phyloP scores from a whole-genome alignment of 768 basidiomycete species.

The Lentinula lateritia region DNA sequence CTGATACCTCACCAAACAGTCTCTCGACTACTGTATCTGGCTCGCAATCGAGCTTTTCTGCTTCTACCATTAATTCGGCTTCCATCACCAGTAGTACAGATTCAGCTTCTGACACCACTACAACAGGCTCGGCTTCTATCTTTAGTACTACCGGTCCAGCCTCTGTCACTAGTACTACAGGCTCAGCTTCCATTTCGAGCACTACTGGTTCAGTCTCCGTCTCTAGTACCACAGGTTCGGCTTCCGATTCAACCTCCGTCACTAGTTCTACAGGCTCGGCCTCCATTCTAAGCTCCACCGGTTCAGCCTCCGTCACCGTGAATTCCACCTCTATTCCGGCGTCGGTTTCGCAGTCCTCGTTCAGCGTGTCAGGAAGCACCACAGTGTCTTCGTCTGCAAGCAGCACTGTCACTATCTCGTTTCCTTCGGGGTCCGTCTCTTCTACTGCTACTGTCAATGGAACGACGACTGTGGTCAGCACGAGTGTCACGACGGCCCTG shows the following conservation, averaged over 20 bases:
- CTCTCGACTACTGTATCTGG: not conserved
- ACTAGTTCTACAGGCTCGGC: not conserved
- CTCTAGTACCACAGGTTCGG: not conserved
- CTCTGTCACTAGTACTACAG: not conserved
- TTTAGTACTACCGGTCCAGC: not conserved
- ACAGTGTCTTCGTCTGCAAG: not conserved
- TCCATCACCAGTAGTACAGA: not conserved
- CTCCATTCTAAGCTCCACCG: not conserved
- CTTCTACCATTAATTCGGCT: not conserved
- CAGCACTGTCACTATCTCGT: not conserved
- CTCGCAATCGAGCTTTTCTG: not conserved
- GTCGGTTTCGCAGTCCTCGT: not conserved
- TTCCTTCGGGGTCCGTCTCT: not conserved
- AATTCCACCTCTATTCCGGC: not conserved
- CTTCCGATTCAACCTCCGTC: not conserved
- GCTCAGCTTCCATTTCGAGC: too few relatives aligned
- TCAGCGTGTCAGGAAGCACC: not conserved
- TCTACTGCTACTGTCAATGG: not conserved
- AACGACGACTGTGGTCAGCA: constrained; percentile 6
- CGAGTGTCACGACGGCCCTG: constrained; percentile 9
- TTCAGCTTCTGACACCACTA: too few relatives aligned
- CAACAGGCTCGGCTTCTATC: not conserved
- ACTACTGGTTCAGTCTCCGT: not conserved
- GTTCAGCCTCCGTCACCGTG: not conserved
- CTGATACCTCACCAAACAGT: not conserved